Percentiles rank a stretch among this genome's conserved stretches.
Conservation (phyloP, 331 rosid genomes). For the Pyrus hybrid region DNA sequence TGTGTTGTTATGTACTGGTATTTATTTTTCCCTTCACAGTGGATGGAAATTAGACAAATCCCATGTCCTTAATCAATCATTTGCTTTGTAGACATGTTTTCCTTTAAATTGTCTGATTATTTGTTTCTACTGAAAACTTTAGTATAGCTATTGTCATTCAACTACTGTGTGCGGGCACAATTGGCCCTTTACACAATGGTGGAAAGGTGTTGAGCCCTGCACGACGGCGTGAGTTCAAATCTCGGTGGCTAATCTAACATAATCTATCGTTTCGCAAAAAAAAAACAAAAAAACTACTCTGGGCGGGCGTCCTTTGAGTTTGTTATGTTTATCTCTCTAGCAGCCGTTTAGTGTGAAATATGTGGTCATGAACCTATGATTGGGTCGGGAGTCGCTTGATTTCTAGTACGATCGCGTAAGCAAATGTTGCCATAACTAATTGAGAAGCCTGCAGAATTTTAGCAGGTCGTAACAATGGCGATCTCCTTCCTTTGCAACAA, state of each 20-base stretch:
- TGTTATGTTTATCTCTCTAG: too few relatives aligned
- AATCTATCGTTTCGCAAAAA: too few relatives aligned
- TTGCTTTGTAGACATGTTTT: not conserved
- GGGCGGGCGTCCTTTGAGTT: too few relatives aligned
- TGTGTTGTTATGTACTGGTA: not conserved
- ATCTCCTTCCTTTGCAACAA: slow-evolving; percentile 15
- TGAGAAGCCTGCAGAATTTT: not conserved
- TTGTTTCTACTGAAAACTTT: not conserved
- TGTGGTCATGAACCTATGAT: not conserved
- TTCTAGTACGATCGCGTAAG: not conserved
- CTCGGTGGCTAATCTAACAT: too few relatives aligned
- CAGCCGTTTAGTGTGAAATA: not conserved
- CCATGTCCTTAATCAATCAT: not conserved
- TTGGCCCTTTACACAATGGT: too few relatives aligned
- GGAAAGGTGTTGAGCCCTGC: too few relatives aligned
- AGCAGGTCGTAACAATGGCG: slow-evolving; percentile 22
- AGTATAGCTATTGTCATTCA: not conserved
- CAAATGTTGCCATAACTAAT: slow-evolving; percentile 5
- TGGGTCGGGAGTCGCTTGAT: not conserved
- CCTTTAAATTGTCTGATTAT: not conserved
- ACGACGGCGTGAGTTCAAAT: too few relatives aligned
- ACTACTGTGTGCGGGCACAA: not conserved
- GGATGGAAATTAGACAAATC: not conserved
- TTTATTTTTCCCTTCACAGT: not conserved
- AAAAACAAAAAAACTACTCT: too few relatives aligned